phyloP scores from a whole-genome alignment of 2,329 filamentous ascomycete genomes.

The Verticillium albo-atrum region DNA sequence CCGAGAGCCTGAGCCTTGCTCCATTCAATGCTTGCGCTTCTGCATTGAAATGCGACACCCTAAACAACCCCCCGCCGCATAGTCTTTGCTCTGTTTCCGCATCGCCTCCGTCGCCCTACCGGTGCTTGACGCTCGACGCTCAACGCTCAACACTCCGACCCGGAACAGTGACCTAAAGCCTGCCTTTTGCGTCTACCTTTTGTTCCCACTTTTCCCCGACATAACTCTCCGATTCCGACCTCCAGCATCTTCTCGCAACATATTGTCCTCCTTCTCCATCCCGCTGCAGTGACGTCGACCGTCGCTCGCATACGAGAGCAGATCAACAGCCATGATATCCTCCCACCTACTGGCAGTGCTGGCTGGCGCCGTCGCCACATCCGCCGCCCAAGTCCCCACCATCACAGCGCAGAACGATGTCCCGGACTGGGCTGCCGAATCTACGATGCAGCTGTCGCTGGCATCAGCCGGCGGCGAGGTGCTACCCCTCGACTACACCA shows the following conservation, averaged over 20 bases:
- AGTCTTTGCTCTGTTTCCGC: conserved; percentile 7
- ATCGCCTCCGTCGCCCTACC: not conserved
- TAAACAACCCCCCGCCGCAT: conserved; percentile 8
- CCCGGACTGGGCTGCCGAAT: conserved; percentile 32
- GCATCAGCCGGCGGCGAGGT: conserved; percentile 17
- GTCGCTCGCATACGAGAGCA: conserved; percentile 19
- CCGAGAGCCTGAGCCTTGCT: not conserved
- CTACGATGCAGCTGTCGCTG: conserved; percentile 36
- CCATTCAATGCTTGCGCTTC: conserved; percentile 16
- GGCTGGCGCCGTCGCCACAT: conserved; percentile 24
- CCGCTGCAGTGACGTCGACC: conserved; percentile 25
- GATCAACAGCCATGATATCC: conserved; percentile 23
- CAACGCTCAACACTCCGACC: not conserved
- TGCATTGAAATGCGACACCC: conserved; percentile 21
- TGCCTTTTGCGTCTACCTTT: not conserved
- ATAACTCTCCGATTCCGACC: conserved; percentile 5
- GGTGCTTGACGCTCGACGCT: not conserved
- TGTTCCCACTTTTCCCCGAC: conserved; percentile 5
- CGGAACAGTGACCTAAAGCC: not conserved
- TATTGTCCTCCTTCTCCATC: conserved; percentile 6
- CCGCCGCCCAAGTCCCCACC: conserved; percentile 27
- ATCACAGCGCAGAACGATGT: conserved; percentile 25
- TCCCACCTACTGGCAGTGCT: conserved; percentile 20
- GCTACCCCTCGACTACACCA: conserved; percentile 28
- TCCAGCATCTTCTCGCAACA: not conserved